Percentiles rank a stretch among this genome's conserved stretches.
Evolutionary conservation across 805 yeast genomes (phyloP).

Genomic region (Hanseniaspora nectarophila): DNA sequence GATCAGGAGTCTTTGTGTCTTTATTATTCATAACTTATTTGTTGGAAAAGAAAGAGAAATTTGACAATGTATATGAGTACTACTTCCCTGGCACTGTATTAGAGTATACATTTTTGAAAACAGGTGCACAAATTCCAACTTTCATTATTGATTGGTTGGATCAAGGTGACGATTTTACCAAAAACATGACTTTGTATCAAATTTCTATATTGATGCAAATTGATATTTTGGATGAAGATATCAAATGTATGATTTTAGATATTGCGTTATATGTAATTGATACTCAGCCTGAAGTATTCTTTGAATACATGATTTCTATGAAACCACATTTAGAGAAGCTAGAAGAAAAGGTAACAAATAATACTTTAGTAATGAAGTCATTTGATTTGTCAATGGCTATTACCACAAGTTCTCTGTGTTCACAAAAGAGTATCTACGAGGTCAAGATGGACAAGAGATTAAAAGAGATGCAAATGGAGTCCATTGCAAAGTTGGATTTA

Average conservation of each 20-base stretch:
- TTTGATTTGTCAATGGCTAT: conserved; percentile 25
- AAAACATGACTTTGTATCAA: conserved; percentile 29
- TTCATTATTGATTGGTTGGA: conserved; percentile 27
- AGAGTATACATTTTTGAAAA: conserved; percentile 27
- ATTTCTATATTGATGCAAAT: conserved; percentile 27
- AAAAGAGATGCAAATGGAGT: conserved; percentile 20
- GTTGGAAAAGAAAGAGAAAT: conserved; percentile 30
- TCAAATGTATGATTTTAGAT: conserved; percentile 28
- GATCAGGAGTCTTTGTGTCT: conserved; percentile 18
- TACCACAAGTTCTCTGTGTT: conserved; percentile 27
- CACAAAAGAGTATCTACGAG: conserved; percentile 20
- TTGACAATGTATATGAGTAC: conserved; percentile 25
- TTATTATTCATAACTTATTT: conserved; percentile 30
- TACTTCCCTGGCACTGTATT: conserved; percentile 27
- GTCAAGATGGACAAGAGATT: conserved; percentile 21
- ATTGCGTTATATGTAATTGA: conserved; percentile 26
- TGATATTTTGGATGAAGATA: conserved; percentile 29
- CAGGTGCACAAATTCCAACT: conserved; percentile 31
- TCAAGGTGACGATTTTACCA: conserved; percentile 22
- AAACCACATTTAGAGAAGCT: conserved; percentile 24
- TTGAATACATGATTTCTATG: conserved; percentile 23
- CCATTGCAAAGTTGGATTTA: not conserved
- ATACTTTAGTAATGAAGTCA: conserved; percentile 28
- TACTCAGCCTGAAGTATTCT: conserved; percentile 27
- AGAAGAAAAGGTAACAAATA: conserved; percentile 25